phyloP scores from a whole-genome alignment of 140 eudicot genomes.

The Erigeron philadelphicus region DNA sequence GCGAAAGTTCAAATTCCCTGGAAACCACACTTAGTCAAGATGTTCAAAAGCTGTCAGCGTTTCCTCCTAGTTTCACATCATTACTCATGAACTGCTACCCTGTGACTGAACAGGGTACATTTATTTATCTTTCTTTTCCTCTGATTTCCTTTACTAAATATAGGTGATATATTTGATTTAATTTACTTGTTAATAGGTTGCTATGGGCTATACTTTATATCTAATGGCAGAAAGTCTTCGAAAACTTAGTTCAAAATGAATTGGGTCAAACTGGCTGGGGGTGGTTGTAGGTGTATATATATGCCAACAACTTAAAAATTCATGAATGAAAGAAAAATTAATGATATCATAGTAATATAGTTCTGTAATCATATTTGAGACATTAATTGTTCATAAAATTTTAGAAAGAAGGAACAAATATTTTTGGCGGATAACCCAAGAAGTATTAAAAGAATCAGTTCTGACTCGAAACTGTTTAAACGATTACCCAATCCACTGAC shows the following conservation, averaged over 20 bases:
- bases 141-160: not conserved
- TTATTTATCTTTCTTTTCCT: not conserved
- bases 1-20: constrained; percentile 26
- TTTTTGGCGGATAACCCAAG: not conserved
- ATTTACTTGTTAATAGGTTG: not conserved
- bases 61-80: constrained; percentile 77
- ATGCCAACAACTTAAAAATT: not conserved
- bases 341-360: not conserved
- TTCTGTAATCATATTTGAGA: not conserved
- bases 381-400: not conserved
- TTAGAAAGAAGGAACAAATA: not conserved
- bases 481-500: not conserved
- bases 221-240: not conserved
- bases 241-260: not conserved
- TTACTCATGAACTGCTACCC: constrained; percentile 48
- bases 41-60: constrained; percentile 38
- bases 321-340: not conserved
- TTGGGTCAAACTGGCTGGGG: not conserved
- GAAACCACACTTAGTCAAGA: constrained; percentile 24
- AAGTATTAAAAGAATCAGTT: not conserved
- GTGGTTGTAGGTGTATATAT: not conserved
- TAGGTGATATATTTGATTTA: not conserved
- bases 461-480: not conserved
- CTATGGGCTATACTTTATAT: not conserved
- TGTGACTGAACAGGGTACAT: constrained; percentile 40